Evolutionary conservation across 1,139 yeast species (phyloP).

Genomic region (Nematodospora anomalae): DNA sequence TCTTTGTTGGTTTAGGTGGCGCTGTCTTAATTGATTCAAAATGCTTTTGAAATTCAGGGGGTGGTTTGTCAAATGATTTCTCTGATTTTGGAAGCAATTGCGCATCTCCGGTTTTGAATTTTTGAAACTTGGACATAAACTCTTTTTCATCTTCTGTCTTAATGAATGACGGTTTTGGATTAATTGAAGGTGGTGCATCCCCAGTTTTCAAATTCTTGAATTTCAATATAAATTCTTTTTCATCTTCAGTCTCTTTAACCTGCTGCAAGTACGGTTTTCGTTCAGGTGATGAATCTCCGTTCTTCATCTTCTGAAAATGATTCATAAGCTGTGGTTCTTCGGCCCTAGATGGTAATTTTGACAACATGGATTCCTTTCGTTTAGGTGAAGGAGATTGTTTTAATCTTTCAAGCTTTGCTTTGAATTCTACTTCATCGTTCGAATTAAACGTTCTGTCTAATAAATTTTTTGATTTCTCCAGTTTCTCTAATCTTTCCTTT

Average conservation of each 20-base stretch:
- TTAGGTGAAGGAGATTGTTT: slow-evolving; percentile 10
- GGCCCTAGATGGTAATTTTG: background rate
- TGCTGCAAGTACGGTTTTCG: too few relatives aligned
- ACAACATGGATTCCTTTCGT: background rate
- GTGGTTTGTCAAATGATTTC: slow-evolving; percentile 5
- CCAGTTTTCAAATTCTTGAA: slow-evolving; percentile 8
- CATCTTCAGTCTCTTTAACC: slow-evolving; percentile 4
- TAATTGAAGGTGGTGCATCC: slow-evolving; percentile 5
- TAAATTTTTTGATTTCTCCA: background rate
- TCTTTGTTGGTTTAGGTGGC: slow-evolving; percentile 14
- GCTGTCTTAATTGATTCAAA: slow-evolving; percentile 11
- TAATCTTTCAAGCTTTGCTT: slow-evolving; percentile 20
- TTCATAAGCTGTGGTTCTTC: background rate
- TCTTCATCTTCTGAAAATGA: background rate
- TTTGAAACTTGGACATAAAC: slow-evolving; percentile 8
- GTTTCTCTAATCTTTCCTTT: background rate
- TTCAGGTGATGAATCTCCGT: slow-evolving; percentile 5
- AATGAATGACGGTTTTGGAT: slow-evolving; percentile 1
- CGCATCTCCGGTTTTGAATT: slow-evolving; percentile 6
- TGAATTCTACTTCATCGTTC: slow-evolving; percentile 8
- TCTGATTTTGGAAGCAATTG: slow-evolving; percentile 10
- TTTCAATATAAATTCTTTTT: slow-evolving; percentile 5
- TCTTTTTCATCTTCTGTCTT: slow-evolving; percentile 6
- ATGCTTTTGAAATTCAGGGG: slow-evolving; percentile 15
- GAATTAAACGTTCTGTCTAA: slow-evolving; percentile 1